Evolutionary conservation across 305 asterid genomes (phyloP), one percentile per base, ranked within the genome.

Genomic region (Fraxinus platypoda): DNA sequence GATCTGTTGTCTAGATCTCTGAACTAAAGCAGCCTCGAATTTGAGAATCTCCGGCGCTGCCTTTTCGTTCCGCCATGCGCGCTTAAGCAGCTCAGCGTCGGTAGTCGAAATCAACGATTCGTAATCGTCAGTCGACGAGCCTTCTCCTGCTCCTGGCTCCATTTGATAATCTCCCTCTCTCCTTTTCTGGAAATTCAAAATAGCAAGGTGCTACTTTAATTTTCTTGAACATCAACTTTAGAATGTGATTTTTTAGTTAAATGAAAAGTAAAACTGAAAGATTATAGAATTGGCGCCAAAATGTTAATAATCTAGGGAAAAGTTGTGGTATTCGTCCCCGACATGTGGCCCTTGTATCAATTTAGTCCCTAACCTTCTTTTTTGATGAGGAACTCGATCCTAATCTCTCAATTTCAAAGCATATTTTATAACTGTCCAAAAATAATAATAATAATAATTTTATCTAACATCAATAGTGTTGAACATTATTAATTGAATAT

Each of bases 31-130:
- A 31, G 90, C 76, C 78, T 92, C 91, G 82, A 86, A 93, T 59
- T 83, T 88, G 80, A 96, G 98, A 84, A 94, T 92, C 89, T 96
- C 95, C n/a, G 98, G 98, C 30, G 98, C 97, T 21, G 97, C 98
- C 90, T 94, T 93, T 91, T 96, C 98, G 81, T 93, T 96, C 86
- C 93, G 89, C 98, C 98, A 96, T 4, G 94, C 95, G 28, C 88
- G 87, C 90, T 96, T 94, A 87, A 95, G 80, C 75, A 91, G 91
- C 88, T 93, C 94, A 3, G 93, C 88, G 49, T 94, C 97, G 0
- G 97, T 94, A 8, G 94, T 92, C 73, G 91, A 86, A 81, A 91
- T 81, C 86, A 93, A 76, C 33, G 96, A 87, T 89, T 93, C 96
- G 76, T 92, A 92, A 23, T 92, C 97, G 37, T 89, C 94, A 23